phyloP scores from a whole-genome alignment of 371 early-diverging fungal species.

The Saksenaea vasiformis region DNA sequence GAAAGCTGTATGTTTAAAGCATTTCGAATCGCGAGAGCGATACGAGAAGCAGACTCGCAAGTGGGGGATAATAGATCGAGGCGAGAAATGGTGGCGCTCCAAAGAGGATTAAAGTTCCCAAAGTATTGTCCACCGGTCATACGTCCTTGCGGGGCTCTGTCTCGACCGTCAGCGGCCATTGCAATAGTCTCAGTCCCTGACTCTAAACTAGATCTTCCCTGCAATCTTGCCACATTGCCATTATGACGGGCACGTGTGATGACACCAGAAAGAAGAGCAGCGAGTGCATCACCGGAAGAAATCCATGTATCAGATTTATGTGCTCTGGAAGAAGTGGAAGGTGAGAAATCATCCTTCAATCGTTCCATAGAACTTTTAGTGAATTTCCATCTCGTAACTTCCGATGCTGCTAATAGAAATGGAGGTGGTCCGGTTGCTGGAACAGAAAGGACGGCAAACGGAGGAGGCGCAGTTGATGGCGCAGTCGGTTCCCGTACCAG shows the following conservation, averaged over 20 bases:
- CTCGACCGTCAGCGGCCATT: conserved; percentile 49
- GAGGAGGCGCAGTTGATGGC: conserved; percentile 21
- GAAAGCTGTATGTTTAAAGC: conserved; percentile 26
- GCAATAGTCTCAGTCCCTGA: conserved; percentile 28
- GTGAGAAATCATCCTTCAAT: conserved; percentile 35
- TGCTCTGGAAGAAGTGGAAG: conserved; percentile 9
- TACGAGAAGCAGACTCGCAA: conserved; percentile 23
- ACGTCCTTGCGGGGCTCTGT: conserved; percentile 25
- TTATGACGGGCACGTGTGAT: conserved; percentile 42
- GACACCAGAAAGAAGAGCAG: conserved; percentile 34
- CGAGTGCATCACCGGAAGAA: conserved; percentile 48
- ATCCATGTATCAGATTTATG: conserved; percentile 29
- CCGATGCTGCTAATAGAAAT: conserved; percentile 32
- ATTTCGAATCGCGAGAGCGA: conserved; percentile 40
- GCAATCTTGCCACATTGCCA: conserved; percentile 25
- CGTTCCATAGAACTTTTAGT: conserved; percentile 24
- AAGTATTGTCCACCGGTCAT: conserved; percentile 36
- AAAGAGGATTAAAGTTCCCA: conserved; percentile 46
- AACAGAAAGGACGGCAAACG: conserved; percentile 25
- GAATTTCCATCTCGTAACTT: conserved; percentile 31
- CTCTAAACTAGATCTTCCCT: conserved; percentile 32
- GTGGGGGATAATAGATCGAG: conserved; percentile 27
- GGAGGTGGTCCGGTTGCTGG: conserved; percentile 27
- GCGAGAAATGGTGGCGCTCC: conserved; percentile 26
- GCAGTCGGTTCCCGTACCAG: conserved; percentile 11